These are phyloP conservation scores for Dittrichia graveolens DNA, from an alignment of 129 eudicot species.

Conservation along the genomic window DNA sequence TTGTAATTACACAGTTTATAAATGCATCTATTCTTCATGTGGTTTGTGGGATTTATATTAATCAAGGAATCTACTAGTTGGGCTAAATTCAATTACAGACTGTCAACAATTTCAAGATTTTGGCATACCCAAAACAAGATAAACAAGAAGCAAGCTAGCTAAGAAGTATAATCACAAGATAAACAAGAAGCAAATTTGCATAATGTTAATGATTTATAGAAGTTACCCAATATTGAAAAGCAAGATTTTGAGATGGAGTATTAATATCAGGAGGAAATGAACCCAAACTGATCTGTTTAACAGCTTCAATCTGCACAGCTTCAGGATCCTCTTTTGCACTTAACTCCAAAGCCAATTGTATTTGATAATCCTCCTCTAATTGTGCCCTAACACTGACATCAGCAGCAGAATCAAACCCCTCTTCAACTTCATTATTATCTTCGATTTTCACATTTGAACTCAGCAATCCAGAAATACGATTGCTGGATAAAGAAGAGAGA, in stretches of 20 bases:
- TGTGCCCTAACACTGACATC: constrained; percentile 32
- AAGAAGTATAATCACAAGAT: not conserved
- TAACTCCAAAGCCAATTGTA: constrained; percentile 82
- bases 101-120: too few relatives aligned
- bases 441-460: constrained; percentile 42
- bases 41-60: too few relatives aligned
- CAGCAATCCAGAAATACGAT: constrained; percentile 74
- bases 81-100: too few relatives aligned
- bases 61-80: too few relatives aligned
- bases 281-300: constrained; percentile 93
- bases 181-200: not conserved
- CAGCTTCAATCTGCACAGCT: constrained; percentile 95
- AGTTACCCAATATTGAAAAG: constrained; percentile 85
- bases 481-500: constrained; percentile 55
- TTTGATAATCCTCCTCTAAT: constrained; percentile 79
- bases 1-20: too few relatives aligned
- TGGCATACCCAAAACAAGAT: not conserved
- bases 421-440: constrained; percentile 41
- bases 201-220: not conserved
- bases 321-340: constrained; percentile 98
- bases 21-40: too few relatives aligned
- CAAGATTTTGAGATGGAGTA: constrained; percentile 73
- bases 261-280: constrained; percentile 52
- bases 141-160: not conserved
- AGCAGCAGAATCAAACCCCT: constrained; percentile 61